Evolutionary conservation across 2,329 filamentous ascomycete species (phyloP).

Genomic region (Cordyceps farinosa): DNA sequence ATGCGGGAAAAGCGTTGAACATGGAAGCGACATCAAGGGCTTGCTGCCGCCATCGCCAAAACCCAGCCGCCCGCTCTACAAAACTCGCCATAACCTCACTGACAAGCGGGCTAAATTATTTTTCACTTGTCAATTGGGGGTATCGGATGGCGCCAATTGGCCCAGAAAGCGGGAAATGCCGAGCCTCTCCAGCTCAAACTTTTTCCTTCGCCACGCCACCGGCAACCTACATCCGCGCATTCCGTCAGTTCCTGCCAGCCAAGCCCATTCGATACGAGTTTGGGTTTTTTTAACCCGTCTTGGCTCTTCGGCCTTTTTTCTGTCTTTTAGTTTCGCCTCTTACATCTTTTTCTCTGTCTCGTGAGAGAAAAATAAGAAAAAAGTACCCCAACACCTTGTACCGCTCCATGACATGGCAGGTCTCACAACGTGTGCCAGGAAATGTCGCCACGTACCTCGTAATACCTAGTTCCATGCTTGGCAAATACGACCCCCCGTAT

Average conservation of each 20-base stretch:
- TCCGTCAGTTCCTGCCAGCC: constrained; percentile 1
- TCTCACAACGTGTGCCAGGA: not conserved
- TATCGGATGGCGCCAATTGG: not conserved
- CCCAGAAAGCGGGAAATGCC: not conserved
- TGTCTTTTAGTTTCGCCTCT: too few species aligned
- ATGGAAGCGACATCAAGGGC: not conserved
- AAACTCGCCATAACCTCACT: too few species aligned
- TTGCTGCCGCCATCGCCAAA: not conserved
- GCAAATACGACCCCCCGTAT: not conserved
- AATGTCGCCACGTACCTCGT: not conserved
- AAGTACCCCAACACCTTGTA: not conserved
- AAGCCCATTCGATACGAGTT: constrained; percentile 1
- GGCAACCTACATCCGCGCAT: constrained; percentile 7
- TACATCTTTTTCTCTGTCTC: not conserved
- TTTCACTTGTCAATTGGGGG: not conserved
- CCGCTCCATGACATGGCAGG: not conserved
- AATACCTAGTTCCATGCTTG: not conserved
- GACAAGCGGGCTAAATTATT: too few species aligned
- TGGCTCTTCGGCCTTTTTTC: not conserved
- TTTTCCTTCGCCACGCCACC: not conserved
- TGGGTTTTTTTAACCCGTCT: not conserved
- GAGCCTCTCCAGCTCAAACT: not conserved
- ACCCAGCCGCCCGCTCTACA: not conserved
- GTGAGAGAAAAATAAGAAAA: not conserved
- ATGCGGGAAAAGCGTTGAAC: not conserved